These are phyloP conservation scores for Ustanciosporium gigantosporum DNA, from an alignment of 1,284 basidiomycete genomes.

Conservation along the genomic window DNA sequence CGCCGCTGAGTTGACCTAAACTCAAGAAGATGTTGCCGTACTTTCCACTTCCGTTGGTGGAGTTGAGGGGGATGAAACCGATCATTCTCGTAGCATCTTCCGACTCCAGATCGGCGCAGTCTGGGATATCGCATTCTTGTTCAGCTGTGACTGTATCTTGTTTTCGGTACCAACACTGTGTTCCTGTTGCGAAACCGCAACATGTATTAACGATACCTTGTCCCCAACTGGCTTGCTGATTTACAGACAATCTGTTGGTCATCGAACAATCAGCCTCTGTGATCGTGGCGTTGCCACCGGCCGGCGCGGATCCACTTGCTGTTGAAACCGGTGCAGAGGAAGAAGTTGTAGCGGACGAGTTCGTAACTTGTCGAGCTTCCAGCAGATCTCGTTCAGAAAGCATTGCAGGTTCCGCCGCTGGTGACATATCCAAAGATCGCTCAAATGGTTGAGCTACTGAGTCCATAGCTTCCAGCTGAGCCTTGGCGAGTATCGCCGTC, in stretches of 20 bases:
- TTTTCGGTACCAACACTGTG: conserved; percentile 38
- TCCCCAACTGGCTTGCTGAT: conserved; percentile 50
- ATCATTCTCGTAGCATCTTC: conserved; percentile 36
- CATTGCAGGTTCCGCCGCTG: neutral
- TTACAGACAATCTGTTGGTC: conserved; percentile 32
- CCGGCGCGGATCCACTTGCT: conserved; percentile 19
- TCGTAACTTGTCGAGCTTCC: conserved; percentile 20
- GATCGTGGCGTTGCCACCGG: conserved; percentile 39
- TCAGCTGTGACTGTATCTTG: conserved; percentile 11
- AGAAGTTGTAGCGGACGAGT: conserved; percentile 7
- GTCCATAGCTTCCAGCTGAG: conserved; percentile 11
- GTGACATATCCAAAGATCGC: conserved; percentile 7
- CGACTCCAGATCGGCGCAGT: conserved; percentile 25
- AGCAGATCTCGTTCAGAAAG: conserved; percentile 9
- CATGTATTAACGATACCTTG: conserved; percentile 45
- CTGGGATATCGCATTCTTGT: conserved; percentile 41
- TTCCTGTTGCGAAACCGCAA: conserved; percentile 22
- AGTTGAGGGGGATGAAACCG: conserved; percentile 38
- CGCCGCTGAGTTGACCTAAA: conserved; percentile 13
- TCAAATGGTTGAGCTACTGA: conserved; percentile 15
- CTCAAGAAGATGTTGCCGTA: conserved; percentile 46
- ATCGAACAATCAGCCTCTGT: conserved; percentile 30
- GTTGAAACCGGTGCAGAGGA: conserved; percentile 11
- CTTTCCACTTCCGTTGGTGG: conserved; percentile 42
- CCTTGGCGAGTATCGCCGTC: neutral